A percentile compares a stretch with the other conserved stretches of the same genome.
Conservation (phyloP, 768 basidiomycete genomes). For the Tulasnella sp. region DNA sequence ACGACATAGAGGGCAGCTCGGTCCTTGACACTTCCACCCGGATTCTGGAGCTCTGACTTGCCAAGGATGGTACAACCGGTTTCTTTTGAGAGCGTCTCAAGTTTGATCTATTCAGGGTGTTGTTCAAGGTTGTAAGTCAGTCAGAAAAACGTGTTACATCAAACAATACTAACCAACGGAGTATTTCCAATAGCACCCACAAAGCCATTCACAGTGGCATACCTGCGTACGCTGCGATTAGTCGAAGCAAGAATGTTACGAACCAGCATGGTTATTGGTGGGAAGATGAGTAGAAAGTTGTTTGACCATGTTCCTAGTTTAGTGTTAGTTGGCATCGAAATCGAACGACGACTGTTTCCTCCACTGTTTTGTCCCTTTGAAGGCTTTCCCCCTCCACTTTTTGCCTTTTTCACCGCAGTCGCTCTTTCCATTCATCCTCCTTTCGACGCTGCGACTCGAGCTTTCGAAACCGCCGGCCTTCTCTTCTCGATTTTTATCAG, state of each 20-base stretch:
- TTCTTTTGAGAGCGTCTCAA: conserved; percentile 67
- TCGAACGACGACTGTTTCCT: background rate
- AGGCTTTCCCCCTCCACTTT: background rate
- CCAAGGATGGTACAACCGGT: conserved; percentile 76
- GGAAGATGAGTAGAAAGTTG: background rate
- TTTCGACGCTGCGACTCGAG: background rate
- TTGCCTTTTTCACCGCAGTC: conserved; percentile 7
- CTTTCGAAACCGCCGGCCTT: background rate
- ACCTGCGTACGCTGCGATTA: background rate
- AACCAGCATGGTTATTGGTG: background rate
- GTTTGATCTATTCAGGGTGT: conserved; percentile 47
- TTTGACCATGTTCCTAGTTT: background rate
- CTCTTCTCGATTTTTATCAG: background rate
- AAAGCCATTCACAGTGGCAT: conserved; percentile 53
- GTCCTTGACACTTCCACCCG: conserved; percentile 96
- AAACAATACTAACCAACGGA: conserved; percentile 50
- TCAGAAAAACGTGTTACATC: background rate
- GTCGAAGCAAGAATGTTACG: background rate
- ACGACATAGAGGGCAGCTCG: conserved; percentile 87
- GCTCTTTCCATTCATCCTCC: conserved; percentile 1
- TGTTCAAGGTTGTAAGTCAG: conserved; percentile 12
- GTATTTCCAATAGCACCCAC: conserved; percentile 85
- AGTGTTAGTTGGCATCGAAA: background rate
- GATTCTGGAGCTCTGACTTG: conserved; percentile 98
- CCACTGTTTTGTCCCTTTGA: background rate